Conservation (phyloP, 106 monocot species). For the Platanthera guangdongensis region DNA sequence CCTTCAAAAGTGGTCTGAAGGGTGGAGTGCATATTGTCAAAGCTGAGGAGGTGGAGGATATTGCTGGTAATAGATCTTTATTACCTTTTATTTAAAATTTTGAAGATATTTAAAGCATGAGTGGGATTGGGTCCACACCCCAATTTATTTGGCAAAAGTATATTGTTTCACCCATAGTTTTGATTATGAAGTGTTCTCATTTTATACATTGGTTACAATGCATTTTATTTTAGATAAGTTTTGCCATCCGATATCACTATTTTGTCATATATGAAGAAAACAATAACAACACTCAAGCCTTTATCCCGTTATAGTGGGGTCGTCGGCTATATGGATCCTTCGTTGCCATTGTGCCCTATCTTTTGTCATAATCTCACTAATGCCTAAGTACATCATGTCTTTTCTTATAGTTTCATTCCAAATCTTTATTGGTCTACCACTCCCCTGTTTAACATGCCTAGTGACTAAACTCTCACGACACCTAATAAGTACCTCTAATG, state of each 20-base stretch:
- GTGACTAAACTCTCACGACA: too few relatives aligned
- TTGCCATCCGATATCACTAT: background rate
- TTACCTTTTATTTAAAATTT: background rate
- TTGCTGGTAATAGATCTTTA: conserved; percentile 46
- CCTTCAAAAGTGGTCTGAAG: conserved; percentile 86
- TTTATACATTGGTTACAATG: background rate
- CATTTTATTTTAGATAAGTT: background rate
- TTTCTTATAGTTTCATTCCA: too few relatives aligned
- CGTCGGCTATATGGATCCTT: too few relatives aligned
- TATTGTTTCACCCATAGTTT: background rate
- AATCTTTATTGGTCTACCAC: too few relatives aligned
- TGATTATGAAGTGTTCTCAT: background rate
- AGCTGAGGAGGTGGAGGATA: conserved; percentile 58
- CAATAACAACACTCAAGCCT: too few relatives aligned
- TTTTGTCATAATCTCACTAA: too few relatives aligned
- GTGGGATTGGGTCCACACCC: background rate
- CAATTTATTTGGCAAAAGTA: background rate
- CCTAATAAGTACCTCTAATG: too few relatives aligned
- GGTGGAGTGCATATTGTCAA: conserved; percentile 99
- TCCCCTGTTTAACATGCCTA: too few relatives aligned
- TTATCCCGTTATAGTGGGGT: too few relatives aligned
- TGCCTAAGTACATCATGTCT: too few relatives aligned
- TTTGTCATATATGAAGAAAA: background rate
- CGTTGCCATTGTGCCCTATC: too few relatives aligned
- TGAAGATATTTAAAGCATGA: background rate